Percentiles rank a stretch among this genome's conserved stretches.
These are phyloP conservation scores for Alternaria sp. DNA, from an alignment of 2,329 filamentous ascomycete genomes.

Conservation along the genomic window DNA sequence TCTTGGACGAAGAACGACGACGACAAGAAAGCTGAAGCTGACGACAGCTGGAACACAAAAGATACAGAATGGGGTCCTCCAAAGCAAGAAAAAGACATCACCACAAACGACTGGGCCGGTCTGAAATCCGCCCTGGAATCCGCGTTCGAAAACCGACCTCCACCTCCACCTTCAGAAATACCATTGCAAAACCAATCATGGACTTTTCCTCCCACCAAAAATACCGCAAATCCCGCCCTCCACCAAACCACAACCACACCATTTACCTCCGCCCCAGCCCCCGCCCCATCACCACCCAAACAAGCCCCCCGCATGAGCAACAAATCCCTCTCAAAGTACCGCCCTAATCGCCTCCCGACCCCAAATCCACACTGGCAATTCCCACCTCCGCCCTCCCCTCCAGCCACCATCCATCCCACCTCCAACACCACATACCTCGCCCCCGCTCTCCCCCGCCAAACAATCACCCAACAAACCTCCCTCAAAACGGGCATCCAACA, in stretches of 20 bases:
- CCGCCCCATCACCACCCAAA: neutral
- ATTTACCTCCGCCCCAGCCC: no score
- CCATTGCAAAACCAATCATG: neutral
- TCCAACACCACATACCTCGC: conserved; percentile 22
- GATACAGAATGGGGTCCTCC: neutral
- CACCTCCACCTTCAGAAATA: neutral
- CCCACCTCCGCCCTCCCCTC: conserved; percentile 22
- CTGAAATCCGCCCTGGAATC: neutral
- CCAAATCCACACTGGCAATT: conserved; percentile 48
- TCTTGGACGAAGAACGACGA: neutral
- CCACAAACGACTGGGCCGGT: neutral
- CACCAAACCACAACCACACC: neutral
- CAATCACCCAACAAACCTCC: conserved; percentile 22
- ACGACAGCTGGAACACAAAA: neutral
- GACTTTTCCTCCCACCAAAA: neutral
- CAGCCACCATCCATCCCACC: neutral
- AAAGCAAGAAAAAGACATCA: neutral
- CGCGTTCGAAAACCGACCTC: neutral
- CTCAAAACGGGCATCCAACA: conserved; percentile 37
- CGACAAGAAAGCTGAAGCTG: neutral
- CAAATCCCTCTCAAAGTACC: conserved; percentile 27
- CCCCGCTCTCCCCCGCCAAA: conserved; percentile 40
- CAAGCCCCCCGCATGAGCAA: conserved; percentile 17
- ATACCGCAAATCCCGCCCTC: neutral
- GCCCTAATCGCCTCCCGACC: neutral